These are phyloP conservation scores for Suhomyces emberorum DNA, from an alignment of 805 yeast species.

Conservation along the genomic window DNA sequence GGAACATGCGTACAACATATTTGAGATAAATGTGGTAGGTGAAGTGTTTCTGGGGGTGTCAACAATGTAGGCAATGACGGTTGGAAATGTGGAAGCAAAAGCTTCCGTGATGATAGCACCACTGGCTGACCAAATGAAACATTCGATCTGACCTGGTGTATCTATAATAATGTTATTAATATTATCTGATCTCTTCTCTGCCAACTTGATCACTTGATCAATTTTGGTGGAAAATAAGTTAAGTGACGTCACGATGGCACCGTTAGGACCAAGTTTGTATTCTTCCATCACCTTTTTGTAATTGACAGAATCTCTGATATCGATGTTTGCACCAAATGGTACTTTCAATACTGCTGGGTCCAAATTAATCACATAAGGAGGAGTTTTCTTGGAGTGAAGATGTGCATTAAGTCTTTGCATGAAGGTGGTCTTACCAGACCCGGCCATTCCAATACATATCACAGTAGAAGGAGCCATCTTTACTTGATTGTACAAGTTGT, in stretches of 20 bases:
- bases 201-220: constrained; percentile 85
- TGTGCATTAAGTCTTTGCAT: constrained; percentile 93
- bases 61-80: constrained; percentile 90
- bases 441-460: constrained; percentile 53
- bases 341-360: constrained; percentile 95
- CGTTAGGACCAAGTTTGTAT: constrained; percentile 93
- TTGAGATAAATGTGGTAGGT: constrained; percentile 96
- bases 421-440: constrained; percentile 94
- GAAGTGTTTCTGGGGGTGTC: constrained; percentile 94
- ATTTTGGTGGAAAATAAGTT: constrained; percentile 92
- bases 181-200: constrained; percentile 68
- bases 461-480: constrained; percentile 41
- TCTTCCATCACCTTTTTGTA: constrained; percentile 96
- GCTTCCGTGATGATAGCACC: constrained; percentile 97
- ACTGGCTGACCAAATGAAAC: constrained; percentile 97
- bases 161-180: constrained; percentile 76
- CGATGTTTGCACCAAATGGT: constrained; percentile 94
- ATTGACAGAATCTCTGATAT: constrained; percentile 92
- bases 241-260: constrained; percentile 94
- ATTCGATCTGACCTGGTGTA: constrained; percentile 98
- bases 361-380: constrained; percentile 89
- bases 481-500: too few species aligned
- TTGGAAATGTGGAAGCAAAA: constrained; percentile 92
- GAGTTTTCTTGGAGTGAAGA: constrained; percentile 62
- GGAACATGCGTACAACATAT: constrained; percentile 97